These are phyloP conservation scores for Xanthoparmelia taractica DNA, from an alignment of 495 filamentous ascomycete genomes.

Conservation along the genomic window DNA sequence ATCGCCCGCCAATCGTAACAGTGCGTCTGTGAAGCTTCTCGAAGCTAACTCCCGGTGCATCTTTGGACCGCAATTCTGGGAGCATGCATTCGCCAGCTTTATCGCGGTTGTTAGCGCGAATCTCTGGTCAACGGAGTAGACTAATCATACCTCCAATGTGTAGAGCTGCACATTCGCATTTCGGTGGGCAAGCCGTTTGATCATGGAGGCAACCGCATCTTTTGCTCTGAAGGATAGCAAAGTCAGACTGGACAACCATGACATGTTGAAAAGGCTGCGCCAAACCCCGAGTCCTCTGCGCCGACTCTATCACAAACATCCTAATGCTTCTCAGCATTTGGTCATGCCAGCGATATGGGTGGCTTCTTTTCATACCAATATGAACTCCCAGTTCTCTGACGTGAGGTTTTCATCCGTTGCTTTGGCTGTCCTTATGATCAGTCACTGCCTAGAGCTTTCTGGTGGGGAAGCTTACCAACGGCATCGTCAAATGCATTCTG, in stretches of 20 bases:
- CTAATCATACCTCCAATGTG: conserved; percentile 69
- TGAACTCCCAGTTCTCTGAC: conserved; percentile 96
- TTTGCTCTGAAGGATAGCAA: conserved; percentile 51
- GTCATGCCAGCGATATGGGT: neutral
- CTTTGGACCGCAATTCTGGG: conserved; percentile 85
- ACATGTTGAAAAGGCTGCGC: neutral
- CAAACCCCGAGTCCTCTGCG: conserved; percentile 56
- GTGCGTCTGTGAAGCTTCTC: conserved; percentile 89
- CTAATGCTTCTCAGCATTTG: conserved; percentile 30
- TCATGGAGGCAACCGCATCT: conserved; percentile 88
- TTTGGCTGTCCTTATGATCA: conserved; percentile 60
- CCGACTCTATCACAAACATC: conserved; percentile 94
- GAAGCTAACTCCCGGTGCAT: conserved; percentile 93
- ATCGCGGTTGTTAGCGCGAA: conserved; percentile 16
- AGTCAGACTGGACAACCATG: conserved; percentile 19
- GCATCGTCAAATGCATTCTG: conserved; percentile 75
- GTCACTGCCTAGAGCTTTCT: conserved; percentile 14
- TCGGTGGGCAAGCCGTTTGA: conserved; percentile 90
- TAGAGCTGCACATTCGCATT: conserved; percentile 99
- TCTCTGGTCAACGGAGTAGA: neutral
- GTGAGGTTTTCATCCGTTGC: conserved; percentile 98
- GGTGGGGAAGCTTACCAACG: conserved; percentile 51
- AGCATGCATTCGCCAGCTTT: conserved; percentile 79
- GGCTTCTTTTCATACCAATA: conserved; percentile 51
- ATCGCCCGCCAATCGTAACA: conserved; percentile 83